Base-by-base conservation (phyloP, 2,329 filamentous ascomycete species). In the Botrytis galanthina region DNA sequence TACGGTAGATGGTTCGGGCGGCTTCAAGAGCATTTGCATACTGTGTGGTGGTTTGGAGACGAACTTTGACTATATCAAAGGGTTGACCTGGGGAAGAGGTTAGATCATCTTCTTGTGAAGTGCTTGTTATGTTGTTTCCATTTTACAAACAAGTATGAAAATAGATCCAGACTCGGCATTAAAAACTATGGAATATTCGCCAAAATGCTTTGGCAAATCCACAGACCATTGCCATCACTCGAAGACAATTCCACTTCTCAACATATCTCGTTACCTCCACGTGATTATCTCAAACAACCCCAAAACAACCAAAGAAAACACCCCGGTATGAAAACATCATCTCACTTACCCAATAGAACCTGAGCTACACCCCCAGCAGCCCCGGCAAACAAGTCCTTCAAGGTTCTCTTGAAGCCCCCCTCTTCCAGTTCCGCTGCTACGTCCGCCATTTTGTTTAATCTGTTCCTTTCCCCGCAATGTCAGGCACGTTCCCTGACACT, bases 51-150 rank as follows among this genome's bases (percentile, higher is more conserved):
- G 96, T 99, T 83, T 99, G 96, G 67, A 99, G 88, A 73, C 96
- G 93, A 80, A 99, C 96, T 85, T 99, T 99, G 85, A 99, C 92
- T 77, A 98, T 98, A 86, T 98, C 95, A 82, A 91, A 91, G 74
- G 89, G 90, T 82, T 92, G 90, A 80, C 90, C 89, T 91, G 80
- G 29, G 20, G 59, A 26, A 32, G 42, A 32, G 69, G 76, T 80
- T 75, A 80, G 76, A 73, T 72, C 35, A 37, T 59, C 46, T 71
- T 35, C 35, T 54, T 70, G 14, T n/a, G 54, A 60, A 44, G 32
- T 62, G 7, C 37, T 22, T n/a, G 18, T 32, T 68, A 10, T 42
- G 10, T 9, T 32, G 20, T 57, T 18, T 16, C n/a, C 18, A 16
- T 39, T 10, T 12, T 29, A 26, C 32, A 26, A 16, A n/a, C 26